Base-by-base conservation (phyloP, 1,284 basidiomycete species). In the Cryptococcus sp. region DNA sequence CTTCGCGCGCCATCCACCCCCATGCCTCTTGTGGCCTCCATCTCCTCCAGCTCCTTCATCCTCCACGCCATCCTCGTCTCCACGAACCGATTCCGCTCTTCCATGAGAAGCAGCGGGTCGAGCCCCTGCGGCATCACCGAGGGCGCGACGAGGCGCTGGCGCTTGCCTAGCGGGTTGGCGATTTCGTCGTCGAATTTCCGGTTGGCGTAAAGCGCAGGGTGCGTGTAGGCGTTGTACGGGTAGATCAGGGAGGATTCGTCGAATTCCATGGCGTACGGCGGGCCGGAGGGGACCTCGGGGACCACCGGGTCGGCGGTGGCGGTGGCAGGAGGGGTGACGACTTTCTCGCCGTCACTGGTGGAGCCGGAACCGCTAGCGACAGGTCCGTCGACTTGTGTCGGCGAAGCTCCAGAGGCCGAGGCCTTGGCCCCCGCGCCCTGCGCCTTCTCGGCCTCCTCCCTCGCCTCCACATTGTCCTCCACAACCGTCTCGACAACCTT, bases 181-280 rank as follows among this genome's bases (percentile, higher is more conserved):
- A 74, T 62, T 53, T 75, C 70, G 9, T 70, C 69, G 49, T 73
- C 85, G 53, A 84, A 74, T 46, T 83, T 81, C 61, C 90, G 83
- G 65, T 88, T 85, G 51, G 82, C 76, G 50, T 79, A 79, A 3
- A 87, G 82, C 68, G 90, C 87, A 0, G 95, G 95, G 69, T 94
- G 85, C 24, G 83, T 81, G 75, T 87, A 96, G n/a, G 94, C 87
- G 75, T 97, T 98, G 82, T 95, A 97, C 0, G 95, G 95, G 70
- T 96, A 95, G 57, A 97, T 86, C 50, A 85, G 82, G 3, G 90
- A 92, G 59, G 83, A 82, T 46, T 84, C 79, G 71, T 95, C 86
- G 72, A 91, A 87, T 64, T 94, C 91, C 45, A 90, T 80, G 71
- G 75, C 74, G 61, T 79, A 77, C 15, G 77, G 68, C 9, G 70